Evolutionary conservation across 768 basidiomycete species (phyloP).

Genomic region (Tylopilus intermedius): DNA sequence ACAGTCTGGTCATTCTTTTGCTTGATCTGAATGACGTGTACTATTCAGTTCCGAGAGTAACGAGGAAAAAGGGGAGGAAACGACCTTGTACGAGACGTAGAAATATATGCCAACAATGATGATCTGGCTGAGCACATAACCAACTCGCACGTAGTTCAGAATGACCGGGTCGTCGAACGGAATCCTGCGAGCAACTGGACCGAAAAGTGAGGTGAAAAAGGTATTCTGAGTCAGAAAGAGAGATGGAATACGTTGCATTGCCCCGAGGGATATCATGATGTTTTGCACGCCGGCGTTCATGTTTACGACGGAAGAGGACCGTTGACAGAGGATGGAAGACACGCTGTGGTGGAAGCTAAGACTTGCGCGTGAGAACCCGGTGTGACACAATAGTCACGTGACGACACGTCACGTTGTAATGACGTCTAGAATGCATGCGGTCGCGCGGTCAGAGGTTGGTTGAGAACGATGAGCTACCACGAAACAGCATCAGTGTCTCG

Average conservation of each 20-base stretch:
- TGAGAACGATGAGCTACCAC: slow-evolving; percentile 32
- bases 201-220: slow-evolving; percentile 1
- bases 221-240: not conserved
- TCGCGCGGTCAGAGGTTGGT: not conserved
- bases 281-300: slow-evolving; percentile 80
- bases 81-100: slow-evolving; percentile 68
- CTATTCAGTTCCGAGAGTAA: not conserved
- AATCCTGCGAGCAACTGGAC: slow-evolving; percentile 80
- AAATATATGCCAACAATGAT: slow-evolving; percentile 74
- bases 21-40: slow-evolving; percentile 61
- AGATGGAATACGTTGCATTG: slow-evolving; percentile 70
- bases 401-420: slow-evolving; percentile 20
- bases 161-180: slow-evolving; percentile 85
- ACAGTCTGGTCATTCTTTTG: slow-evolving; percentile 93
- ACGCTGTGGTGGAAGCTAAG: not conserved
- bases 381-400: slow-evolving; percentile 15
- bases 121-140: slow-evolving; percentile 72
- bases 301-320: slow-evolving; percentile 19
- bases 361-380: not conserved
- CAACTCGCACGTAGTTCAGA: slow-evolving; percentile 77
- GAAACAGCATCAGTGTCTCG: slow-evolving; percentile 55
- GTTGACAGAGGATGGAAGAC: slow-evolving; percentile 12
- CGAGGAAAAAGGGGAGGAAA: not conserved
- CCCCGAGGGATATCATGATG: slow-evolving; percentile 84
- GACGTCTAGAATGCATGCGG: slow-evolving; percentile 16